phyloP scores from a whole-genome alignment of 1,284 basidiomycete species.

The Testicularia cyperi region DNA sequence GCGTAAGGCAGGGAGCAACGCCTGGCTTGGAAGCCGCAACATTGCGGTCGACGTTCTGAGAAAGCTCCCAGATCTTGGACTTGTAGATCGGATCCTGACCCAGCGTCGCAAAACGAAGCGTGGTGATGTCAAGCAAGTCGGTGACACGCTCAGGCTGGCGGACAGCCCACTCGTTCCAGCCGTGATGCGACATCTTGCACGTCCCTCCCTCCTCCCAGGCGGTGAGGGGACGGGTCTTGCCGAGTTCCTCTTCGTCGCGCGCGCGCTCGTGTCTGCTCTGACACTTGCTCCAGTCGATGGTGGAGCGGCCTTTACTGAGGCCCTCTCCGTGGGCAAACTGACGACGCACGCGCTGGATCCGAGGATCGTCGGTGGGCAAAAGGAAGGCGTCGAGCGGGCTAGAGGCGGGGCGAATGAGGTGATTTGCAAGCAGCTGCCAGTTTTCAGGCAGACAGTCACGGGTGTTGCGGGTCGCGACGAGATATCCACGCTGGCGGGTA shows the following conservation, averaged over 20 bases:
- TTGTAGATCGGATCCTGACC: conserved; percentile 62
- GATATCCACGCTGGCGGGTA: conserved; percentile 63
- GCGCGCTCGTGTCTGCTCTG: conserved; percentile 88
- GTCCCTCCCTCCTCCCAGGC: conserved; percentile 92
- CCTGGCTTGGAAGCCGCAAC: conserved; percentile 78
- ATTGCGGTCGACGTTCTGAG: conserved; percentile 83
- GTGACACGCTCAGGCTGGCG: conserved; percentile 89
- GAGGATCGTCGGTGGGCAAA: conserved; percentile 83
- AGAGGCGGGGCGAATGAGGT: conserved; percentile 79
- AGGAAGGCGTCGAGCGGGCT: conserved; percentile 87
- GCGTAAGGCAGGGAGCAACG: conserved; percentile 87
- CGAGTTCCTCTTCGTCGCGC: conserved; percentile 78
- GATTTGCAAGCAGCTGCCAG: conserved; percentile 73
- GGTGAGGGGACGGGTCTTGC: conserved; percentile 80
- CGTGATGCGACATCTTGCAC: conserved; percentile 83
- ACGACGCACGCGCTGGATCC: conserved; percentile 78
- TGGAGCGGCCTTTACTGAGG: conserved; percentile 54
- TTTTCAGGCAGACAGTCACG: conserved; percentile 60
- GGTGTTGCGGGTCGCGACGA: conserved; percentile 42
- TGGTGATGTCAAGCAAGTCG: conserved; percentile 88
- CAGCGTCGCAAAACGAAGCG: conserved; percentile 76
- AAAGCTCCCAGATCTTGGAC: conserved; percentile 77
- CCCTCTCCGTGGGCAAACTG: conserved; percentile 63
- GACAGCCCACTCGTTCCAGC: conserved; percentile 90
- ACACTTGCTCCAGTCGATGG: conserved; percentile 82